Conservation (phyloP, 768 basidiomycete genomes). For the Lentinula detonsa region DNA sequence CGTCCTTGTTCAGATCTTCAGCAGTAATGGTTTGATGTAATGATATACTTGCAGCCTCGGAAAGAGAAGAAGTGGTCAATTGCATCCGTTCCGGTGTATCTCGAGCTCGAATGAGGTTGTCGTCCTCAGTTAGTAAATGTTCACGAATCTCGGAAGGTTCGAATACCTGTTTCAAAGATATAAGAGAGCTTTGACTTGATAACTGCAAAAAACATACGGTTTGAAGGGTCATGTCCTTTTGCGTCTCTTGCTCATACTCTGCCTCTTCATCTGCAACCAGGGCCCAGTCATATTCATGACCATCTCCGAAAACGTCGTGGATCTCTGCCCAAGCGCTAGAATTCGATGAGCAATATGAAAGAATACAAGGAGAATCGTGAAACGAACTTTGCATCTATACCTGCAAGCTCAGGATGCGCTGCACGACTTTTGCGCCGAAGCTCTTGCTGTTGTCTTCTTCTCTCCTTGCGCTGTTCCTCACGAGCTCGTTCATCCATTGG, state of each 20-base stretch:
- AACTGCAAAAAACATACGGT: constrained; percentile 48
- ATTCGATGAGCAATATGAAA: constrained; percentile 3
- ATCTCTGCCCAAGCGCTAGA: constrained; percentile 91
- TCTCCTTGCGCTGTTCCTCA: constrained; percentile 66
- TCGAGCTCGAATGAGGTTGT: constrained; percentile 83
- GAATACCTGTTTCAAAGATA: constrained; percentile 63
- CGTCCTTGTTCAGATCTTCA: constrained; percentile 62
- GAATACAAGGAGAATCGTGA: background rate
- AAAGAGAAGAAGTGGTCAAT: constrained; percentile 80
- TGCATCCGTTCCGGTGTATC: constrained; percentile 98
- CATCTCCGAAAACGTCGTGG: constrained; percentile 93
- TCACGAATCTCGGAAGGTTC: constrained; percentile 95
- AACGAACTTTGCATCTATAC: constrained; percentile 79
- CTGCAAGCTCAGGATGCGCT: constrained; percentile 65
- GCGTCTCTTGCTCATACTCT: constrained; percentile 35
- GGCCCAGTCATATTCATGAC: constrained; percentile 95
- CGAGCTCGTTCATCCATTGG: constrained; percentile 72
- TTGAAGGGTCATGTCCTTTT: constrained; percentile 80
- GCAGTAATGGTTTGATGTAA: constrained; percentile 59
- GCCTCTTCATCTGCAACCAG: constrained; percentile 74
- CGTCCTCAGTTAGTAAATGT: constrained; percentile 85
- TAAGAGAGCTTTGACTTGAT: constrained; percentile 9
- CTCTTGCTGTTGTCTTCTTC: constrained; percentile 58
- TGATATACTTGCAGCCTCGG: constrained; percentile 53
- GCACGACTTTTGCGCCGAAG: constrained; percentile 59